These are phyloP conservation scores for Ceratobasidium sp. DNA, from an alignment of 1,284 basidiomycete species.

Conservation along the genomic window DNA sequence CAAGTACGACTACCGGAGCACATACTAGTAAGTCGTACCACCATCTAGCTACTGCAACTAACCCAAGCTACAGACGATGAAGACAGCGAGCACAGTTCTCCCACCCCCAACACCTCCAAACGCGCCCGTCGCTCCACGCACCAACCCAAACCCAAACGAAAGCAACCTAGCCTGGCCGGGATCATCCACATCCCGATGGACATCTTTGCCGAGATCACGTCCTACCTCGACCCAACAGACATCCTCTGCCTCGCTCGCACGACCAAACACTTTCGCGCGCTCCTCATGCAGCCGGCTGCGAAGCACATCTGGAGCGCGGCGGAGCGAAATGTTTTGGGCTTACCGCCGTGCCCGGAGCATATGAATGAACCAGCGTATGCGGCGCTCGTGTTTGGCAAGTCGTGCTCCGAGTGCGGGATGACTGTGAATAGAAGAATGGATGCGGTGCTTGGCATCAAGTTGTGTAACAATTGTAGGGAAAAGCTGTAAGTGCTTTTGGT, in stretches of 20 bases:
- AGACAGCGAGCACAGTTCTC: constrained; percentile 14
- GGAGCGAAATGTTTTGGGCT: constrained; percentile 25
- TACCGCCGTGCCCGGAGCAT: constrained; percentile 31
- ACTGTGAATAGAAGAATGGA: constrained; percentile 33
- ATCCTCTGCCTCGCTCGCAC: constrained; percentile 28
- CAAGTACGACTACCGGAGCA: background rate
- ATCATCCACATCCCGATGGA: constrained; percentile 40
- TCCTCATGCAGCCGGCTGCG: constrained; percentile 22
- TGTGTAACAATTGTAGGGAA: constrained; percentile 35
- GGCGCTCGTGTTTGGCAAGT: constrained; percentile 36
- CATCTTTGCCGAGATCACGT: constrained; percentile 34
- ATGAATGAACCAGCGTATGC: constrained; percentile 22
- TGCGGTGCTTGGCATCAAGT: constrained; percentile 11
- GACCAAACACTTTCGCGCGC: constrained; percentile 24
- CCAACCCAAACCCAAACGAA: constrained; percentile 14
- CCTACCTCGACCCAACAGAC: constrained; percentile 21
- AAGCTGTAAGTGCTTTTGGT: constrained; percentile 1
- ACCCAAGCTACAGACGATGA: constrained; percentile 20
- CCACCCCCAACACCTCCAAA: background rate
- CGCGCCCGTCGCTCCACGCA: background rate
- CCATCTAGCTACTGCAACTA: background rate
- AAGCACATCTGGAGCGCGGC: constrained; percentile 31
- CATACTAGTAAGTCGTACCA: constrained; percentile 2
- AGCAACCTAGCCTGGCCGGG: constrained; percentile 9
- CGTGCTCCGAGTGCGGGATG: constrained; percentile 12